A percentile compares a stretch with the other conserved stretches of the same genome.
These are phyloP conservation scores for Hebeloma cylindrosporum DNA, from an alignment of 768 basidiomycete genomes.

Conservation along the genomic window DNA sequence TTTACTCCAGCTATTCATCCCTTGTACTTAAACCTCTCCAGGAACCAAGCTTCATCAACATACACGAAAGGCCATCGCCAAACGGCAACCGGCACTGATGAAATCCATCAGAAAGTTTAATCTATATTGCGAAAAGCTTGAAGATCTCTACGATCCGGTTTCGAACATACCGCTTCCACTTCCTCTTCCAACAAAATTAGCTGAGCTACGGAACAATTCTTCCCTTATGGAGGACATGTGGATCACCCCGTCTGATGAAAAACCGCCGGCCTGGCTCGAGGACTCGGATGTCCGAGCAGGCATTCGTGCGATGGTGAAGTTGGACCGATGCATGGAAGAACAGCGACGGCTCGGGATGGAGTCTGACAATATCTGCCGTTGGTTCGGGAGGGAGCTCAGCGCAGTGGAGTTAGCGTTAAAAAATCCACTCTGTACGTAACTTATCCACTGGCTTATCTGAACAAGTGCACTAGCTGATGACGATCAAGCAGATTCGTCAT, in stretches of 20 bases:
- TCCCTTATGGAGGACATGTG: conserved; percentile 31
- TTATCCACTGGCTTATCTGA: neutral
- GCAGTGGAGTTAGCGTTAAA: conserved; percentile 24
- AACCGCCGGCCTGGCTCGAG: conserved; percentile 31
- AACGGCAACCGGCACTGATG: conserved; percentile 29
- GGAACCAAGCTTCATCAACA: conserved; percentile 23
- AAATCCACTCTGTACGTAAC: conserved; percentile 19
- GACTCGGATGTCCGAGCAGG: conserved; percentile 30
- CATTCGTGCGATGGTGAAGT: conserved; percentile 30
- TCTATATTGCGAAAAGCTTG: conserved; percentile 18
- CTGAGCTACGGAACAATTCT: conserved; percentile 21
- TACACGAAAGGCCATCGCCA: conserved; percentile 30
- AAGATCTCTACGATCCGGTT: conserved; percentile 13
- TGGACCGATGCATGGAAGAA: conserved; percentile 33
- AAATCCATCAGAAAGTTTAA: conserved; percentile 28
- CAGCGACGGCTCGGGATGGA: conserved; percentile 22
- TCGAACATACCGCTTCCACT: conserved; percentile 33
- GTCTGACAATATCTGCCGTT: conserved; percentile 34
- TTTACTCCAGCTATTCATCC: no score
- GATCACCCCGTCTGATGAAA: conserved; percentile 17
- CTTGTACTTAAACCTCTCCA: no score
- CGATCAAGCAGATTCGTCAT: no score
- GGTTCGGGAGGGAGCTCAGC: conserved; percentile 31
- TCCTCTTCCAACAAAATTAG: conserved; percentile 31
- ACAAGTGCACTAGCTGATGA: no score